A percentile compares a stretch with the other conserved stretches of the same genome.
Conservation (phyloP, 768 basidiomycete species). For the Boletus sensibilis region DNA sequence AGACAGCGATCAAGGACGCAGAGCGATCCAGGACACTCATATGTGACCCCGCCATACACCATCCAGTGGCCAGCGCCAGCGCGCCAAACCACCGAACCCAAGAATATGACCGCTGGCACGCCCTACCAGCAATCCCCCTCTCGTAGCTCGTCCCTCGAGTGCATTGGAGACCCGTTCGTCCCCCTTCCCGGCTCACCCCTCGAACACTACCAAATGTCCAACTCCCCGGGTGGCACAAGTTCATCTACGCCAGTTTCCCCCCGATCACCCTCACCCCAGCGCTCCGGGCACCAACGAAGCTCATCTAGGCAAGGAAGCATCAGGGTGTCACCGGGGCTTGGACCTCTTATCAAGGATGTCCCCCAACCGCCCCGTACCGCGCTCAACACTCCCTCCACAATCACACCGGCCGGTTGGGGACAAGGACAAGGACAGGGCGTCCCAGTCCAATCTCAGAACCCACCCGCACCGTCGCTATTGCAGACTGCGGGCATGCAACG, state of each 20-base stretch:
- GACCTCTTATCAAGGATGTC: constrained; percentile 14
- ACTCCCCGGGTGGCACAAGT: constrained; percentile 2
- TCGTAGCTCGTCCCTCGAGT: constrained; percentile 26
- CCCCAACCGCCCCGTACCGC: constrained; percentile 22
- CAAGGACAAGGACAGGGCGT: constrained; percentile 7
- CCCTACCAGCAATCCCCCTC: constrained; percentile 12
- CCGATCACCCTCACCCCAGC: constrained; percentile 20
- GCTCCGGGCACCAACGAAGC: constrained; percentile 9
- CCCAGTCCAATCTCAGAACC: constrained; percentile 1
- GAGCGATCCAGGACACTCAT: constrained; percentile 26
- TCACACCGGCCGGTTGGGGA: constrained; percentile 3
- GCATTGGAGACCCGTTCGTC: constrained; percentile 10
- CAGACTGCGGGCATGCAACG: constrained; percentile 15
- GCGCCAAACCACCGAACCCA: constrained; percentile 22
- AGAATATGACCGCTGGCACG: background rate
- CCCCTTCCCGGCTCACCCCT: constrained; percentile 10
- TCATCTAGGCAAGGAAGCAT: constrained; percentile 21
- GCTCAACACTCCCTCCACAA: constrained; percentile 10
- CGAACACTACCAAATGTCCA: constrained; percentile 5
- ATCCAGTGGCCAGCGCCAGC: constrained; percentile 26
- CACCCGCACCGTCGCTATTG: background rate
- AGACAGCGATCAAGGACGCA: constrained; percentile 12
- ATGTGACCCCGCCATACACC: constrained; percentile 24
- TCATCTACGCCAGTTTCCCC: constrained; percentile 19
- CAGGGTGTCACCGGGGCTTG: constrained; percentile 15